phyloP scores from a whole-genome alignment of 305 asterid genomes.

The Withania somnifera region DNA sequence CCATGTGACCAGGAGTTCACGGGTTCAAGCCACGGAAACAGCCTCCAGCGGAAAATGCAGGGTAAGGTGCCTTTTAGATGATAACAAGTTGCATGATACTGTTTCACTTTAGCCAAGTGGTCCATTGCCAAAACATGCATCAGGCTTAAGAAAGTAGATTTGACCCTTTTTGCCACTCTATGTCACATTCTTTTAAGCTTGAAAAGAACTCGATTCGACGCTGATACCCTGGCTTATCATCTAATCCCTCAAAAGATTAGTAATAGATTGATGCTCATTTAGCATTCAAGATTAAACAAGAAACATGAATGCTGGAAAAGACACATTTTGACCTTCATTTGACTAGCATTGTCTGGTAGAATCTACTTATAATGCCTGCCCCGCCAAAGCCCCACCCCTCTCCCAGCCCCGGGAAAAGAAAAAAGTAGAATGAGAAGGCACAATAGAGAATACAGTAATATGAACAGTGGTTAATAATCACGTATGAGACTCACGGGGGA shows the following conservation, averaged over 20 bases:
- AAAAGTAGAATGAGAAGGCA: not conserved
- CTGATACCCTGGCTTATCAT: not conserved
- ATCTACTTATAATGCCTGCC: not conserved
- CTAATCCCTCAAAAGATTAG: not conserved
- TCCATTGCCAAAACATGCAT: not conserved
- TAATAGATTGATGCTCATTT: not conserved
- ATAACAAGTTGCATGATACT: not conserved
- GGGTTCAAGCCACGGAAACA: too few relatives aligned
- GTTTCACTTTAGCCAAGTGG: not conserved
- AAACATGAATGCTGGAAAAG: not conserved
- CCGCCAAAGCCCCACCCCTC: not conserved
- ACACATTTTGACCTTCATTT: not conserved
- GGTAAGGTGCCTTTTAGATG: too few relatives aligned
- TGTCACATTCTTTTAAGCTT: not conserved
- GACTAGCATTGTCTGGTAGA: not conserved
- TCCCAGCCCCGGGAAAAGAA: not conserved
- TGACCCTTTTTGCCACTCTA: not conserved
- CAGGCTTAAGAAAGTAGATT: not conserved
- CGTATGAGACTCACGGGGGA: constrained; percentile 45
- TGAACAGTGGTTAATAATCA: not conserved
- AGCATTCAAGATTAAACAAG: not conserved
- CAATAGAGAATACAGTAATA: not conserved
- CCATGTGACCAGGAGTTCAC: too few relatives aligned
- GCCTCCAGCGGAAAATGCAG: too few relatives aligned
- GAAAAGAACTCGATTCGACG: not conserved